A percentile compares a stretch with the other conserved stretches of the same genome.
Evolutionary conservation across 306 rosid genomes (phyloP).

Genomic region (Pachyrhizus erosus): DNA sequence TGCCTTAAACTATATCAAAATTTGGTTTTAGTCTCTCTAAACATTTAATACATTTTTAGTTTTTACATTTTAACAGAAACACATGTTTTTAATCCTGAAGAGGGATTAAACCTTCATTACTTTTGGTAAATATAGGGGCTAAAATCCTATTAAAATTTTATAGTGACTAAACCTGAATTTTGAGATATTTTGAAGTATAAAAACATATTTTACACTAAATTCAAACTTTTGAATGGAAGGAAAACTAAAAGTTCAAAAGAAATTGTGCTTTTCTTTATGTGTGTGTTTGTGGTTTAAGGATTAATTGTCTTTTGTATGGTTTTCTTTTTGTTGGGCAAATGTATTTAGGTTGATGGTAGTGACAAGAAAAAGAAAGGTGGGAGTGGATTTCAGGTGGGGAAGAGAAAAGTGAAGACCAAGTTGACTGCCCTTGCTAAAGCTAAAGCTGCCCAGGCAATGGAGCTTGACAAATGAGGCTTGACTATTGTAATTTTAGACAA

Average conservation of each 20-base stretch:
- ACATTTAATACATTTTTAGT: too few species aligned
- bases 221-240: background rate
- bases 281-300: background rate
- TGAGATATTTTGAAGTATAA: too few species aligned
- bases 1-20: too few species aligned
- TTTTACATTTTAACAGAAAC: too few species aligned
- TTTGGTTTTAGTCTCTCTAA: too few species aligned
- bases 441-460: conserved; percentile 91
- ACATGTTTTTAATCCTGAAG: too few species aligned
- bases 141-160: too few species aligned
- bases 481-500: background rate
- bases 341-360: conserved; percentile 70
- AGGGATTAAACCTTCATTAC: too few species aligned
- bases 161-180: too few species aligned
- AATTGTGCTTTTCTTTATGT: background rate
- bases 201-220: background rate
- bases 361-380: conserved; percentile 70
- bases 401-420: conserved; percentile 83
- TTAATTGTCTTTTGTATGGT: background rate
- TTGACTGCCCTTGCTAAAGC: conserved; percentile 78
- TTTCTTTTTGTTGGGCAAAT: conserved; percentile 30
- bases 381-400: conserved; percentile 85
- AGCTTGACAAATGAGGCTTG: conserved; percentile 74
- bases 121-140: too few species aligned
- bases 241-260: conserved; percentile 1